Conservation (phyloP, 306 rosid genomes). For the Inga laurina region DNA sequence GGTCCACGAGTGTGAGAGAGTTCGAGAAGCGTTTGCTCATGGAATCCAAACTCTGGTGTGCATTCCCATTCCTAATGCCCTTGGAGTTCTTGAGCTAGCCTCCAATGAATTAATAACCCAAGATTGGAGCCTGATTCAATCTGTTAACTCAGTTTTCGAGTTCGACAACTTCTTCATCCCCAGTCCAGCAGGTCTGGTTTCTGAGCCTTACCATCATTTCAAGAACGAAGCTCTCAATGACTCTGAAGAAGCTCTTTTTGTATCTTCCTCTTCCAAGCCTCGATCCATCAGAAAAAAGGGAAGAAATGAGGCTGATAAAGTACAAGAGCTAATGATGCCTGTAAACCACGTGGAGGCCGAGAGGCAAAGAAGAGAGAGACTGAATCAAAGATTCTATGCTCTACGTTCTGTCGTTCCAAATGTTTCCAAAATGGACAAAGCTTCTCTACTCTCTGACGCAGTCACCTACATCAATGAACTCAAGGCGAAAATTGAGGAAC, state of each 20-base stretch:
- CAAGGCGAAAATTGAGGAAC: slow-evolving; percentile 34
- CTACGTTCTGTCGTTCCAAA: slow-evolving; percentile 70
- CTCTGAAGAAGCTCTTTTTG: slow-evolving; percentile 3
- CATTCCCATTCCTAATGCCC: slow-evolving; percentile 28
- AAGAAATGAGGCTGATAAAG: neutral
- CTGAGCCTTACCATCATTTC: neutral
- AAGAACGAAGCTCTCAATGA: slow-evolving; percentile 26
- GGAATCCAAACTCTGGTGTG: slow-evolving; percentile 50
- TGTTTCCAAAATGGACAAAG: slow-evolving; percentile 78
- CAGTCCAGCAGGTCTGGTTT: neutral
- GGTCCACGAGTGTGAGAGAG: slow-evolving; percentile 45
- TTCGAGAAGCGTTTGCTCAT: slow-evolving; percentile 39
- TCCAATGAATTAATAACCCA: slow-evolving; percentile 36
- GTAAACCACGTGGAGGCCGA: slow-evolving; percentile 66
- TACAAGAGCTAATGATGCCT: slow-evolving; percentile 13
- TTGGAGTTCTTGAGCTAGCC: slow-evolving; percentile 53
- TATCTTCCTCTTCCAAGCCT: neutral
- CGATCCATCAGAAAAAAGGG: slow-evolving; percentile 14
- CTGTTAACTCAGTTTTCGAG: slow-evolving; percentile 36
- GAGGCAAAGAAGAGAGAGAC: slow-evolving; percentile 57
- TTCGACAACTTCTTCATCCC: neutral
- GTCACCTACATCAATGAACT: slow-evolving; percentile 59
- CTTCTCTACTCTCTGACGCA: slow-evolving; percentile 62
- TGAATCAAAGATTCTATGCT: slow-evolving; percentile 65
- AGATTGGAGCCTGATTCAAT: slow-evolving; percentile 37